Evolutionary conservation across 129 eudicot species (phyloP).

Genomic region (Glebionis coronaria): DNA sequence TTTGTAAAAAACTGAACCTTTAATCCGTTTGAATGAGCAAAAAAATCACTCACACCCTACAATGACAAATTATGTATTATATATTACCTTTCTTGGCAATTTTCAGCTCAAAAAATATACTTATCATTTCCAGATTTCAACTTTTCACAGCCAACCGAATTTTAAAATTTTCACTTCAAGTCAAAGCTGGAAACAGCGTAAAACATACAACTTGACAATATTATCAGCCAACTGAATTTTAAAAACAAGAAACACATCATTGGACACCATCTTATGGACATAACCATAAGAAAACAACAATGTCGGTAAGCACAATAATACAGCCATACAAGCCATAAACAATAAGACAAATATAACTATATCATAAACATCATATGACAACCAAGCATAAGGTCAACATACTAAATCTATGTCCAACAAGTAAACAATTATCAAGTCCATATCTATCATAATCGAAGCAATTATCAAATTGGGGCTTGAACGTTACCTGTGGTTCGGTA

Average conservation of each 20-base stretch:
- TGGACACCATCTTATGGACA: slow-evolving; percentile 13
- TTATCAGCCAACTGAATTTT: neutral
- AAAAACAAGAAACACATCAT: neutral
- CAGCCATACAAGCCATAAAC: slow-evolving; percentile 19
- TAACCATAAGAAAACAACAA: slow-evolving; percentile 25
- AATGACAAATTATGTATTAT: neutral
- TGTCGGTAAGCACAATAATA: slow-evolving; percentile 27
- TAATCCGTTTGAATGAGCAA: no score
- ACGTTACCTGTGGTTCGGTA: slow-evolving; percentile 73
- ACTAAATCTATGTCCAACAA: slow-evolving; percentile 4
- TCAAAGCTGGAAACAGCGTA: slow-evolving; percentile 2
- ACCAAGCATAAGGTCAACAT: slow-evolving; percentile 25
- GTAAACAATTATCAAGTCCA: slow-evolving; percentile 19
- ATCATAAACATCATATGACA: slow-evolving; percentile 15
- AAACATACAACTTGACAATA: neutral
- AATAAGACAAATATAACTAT: slow-evolving; percentile 26
- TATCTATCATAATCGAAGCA: slow-evolving; percentile 11
- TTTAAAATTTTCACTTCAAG: no score
- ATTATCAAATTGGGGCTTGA: slow-evolving; percentile 6
- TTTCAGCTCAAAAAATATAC: no score
- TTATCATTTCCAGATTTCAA: neutral
- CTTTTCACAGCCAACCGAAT: neutral
- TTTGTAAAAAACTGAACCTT: no score
- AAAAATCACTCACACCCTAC: no score
- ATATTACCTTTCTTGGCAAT: no score